phyloP scores from a whole-genome alignment of 75 land plant genomes.

The Larix kaempferi region DNA sequence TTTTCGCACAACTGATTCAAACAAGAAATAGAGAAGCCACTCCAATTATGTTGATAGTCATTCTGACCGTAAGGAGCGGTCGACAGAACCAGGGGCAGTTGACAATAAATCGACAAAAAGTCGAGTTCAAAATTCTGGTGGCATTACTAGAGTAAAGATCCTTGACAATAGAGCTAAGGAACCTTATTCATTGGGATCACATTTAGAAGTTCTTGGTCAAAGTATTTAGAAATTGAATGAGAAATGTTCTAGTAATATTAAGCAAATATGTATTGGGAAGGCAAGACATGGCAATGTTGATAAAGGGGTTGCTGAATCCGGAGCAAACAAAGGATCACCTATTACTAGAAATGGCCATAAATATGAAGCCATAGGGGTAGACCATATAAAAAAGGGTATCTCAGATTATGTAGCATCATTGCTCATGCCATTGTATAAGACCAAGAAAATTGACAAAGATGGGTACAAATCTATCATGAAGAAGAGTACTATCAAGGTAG shows the following conservation, averaged over 20 bases:
- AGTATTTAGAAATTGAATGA: constrained; percentile 36
- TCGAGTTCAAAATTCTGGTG: constrained; percentile 57
- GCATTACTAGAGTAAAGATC: constrained; percentile 45
- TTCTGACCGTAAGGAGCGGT: constrained; percentile 47
- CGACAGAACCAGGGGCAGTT: constrained; percentile 55
- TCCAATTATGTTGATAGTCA: constrained; percentile 43
- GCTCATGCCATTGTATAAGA: constrained; percentile 91
- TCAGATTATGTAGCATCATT: constrained; percentile 82
- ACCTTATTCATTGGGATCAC: constrained; percentile 53
- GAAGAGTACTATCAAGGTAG: constrained; percentile 75
- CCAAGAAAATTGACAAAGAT: constrained; percentile 83
- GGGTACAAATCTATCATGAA: constrained; percentile 93
- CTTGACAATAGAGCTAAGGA: constrained; percentile 61
- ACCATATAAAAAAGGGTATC: constrained; percentile 72
- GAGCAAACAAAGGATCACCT: constrained; percentile 22
- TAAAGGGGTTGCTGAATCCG: constrained; percentile 44
- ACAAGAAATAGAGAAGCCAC: constrained; percentile 24
- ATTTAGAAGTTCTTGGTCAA: constrained; percentile 25
- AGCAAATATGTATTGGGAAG: constrained; percentile 6
- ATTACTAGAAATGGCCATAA: neutral
- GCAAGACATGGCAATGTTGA: constrained; percentile 23
- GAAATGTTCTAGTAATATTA: constrained; percentile 39
- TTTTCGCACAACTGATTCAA: constrained; percentile 2
- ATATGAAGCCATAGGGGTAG: constrained; percentile 43
- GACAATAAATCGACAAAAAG: constrained; percentile 58